Conservation (phyloP, 2,329 filamentous ascomycete species). For the Colletotrichum sp. region DNA sequence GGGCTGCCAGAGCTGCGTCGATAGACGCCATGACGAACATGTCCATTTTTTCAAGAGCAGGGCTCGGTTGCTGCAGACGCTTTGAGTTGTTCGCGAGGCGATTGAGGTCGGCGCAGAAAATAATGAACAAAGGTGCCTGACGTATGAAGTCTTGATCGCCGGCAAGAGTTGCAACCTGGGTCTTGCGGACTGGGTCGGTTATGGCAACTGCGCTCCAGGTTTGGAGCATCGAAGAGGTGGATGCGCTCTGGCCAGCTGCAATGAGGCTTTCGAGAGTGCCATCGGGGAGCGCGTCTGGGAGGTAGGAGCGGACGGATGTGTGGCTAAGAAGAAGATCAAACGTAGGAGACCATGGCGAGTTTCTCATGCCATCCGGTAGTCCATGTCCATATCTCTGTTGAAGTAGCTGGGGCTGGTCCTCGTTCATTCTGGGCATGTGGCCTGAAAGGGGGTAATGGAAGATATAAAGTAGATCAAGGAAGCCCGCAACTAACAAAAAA, state of each 20-base stretch:
- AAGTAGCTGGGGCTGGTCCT: background rate
- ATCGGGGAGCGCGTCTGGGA: constrained; percentile 23
- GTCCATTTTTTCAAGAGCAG: background rate
- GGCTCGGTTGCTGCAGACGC: background rate
- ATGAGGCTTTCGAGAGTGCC: constrained; percentile 32
- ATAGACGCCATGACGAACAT: background rate
- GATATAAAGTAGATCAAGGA: background rate
- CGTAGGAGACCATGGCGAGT: background rate
- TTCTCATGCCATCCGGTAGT: background rate
- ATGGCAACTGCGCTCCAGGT: constrained; percentile 36
- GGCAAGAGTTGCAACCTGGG: constrained; percentile 28
- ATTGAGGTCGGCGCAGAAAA: constrained; percentile 36
- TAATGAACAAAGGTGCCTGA: constrained; percentile 32
- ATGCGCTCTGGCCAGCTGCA: constrained; percentile 36
- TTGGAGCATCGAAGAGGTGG: constrained; percentile 38
- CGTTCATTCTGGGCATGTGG: background rate
- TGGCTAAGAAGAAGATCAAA: constrained; percentile 27
- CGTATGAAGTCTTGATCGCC: constrained; percentile 35
- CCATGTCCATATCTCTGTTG: background rate
- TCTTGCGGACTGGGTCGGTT: constrained; percentile 28
- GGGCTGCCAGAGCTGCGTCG: background rate
- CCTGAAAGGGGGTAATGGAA: too few species aligned
- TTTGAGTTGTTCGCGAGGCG: constrained; percentile 30
- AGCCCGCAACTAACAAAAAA: too few species aligned
- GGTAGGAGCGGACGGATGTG: constrained; percentile 32